These are phyloP conservation scores for Saccharomyces hybrid DNA, from an alignment of 1,139 yeast genomes.

Conservation along the genomic window DNA sequence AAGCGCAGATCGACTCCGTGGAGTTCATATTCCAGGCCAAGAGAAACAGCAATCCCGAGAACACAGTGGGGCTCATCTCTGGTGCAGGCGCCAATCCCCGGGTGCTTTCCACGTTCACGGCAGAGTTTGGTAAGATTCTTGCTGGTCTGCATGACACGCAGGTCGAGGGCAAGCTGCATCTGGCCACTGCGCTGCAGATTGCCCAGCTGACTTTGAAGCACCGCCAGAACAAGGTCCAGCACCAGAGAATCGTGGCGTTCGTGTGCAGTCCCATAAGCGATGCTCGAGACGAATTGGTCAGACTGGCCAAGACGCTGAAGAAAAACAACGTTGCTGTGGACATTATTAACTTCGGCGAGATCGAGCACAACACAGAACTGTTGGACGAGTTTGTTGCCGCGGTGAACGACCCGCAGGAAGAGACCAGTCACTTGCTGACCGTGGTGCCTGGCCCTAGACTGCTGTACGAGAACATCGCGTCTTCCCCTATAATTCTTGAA, in stretches of 20 bases:
- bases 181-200: slow-evolving; percentile 83
- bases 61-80: slow-evolving; percentile 83
- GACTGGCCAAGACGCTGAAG: slow-evolving; percentile 86
- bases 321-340: slow-evolving; percentile 90
- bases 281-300: slow-evolving; percentile 58
- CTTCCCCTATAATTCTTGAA: slow-evolving; percentile 33
- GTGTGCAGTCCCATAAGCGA: slow-evolving; percentile 77
- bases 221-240: slow-evolving; percentile 89
- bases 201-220: slow-evolving; percentile 95
- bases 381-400: slow-evolving; percentile 75
- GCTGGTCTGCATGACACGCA: slow-evolving; percentile 83
- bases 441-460: slow-evolving; percentile 83
- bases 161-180: slow-evolving; percentile 61
- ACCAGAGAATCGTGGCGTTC: slow-evolving; percentile 82
- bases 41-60: slow-evolving; percentile 85
- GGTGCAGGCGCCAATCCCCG: slow-evolving; percentile 82
- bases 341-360: slow-evolving; percentile 89
- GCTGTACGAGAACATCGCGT: slow-evolving; percentile 40
- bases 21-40: slow-evolving; percentile 82
- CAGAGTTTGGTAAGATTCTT: slow-evolving; percentile 79
- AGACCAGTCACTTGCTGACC: slow-evolving; percentile 77
- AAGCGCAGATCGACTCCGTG: slow-evolving; percentile 90
- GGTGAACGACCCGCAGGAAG: slow-evolving; percentile 49
- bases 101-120: slow-evolving; percentile 80
- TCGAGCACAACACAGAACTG: slow-evolving; percentile 64